Percentiles rank a stretch among this genome's conserved stretches.
Evolutionary conservation across 116 monocot genomes (phyloP).

Genomic region (Cymodocea nodosa): DNA sequence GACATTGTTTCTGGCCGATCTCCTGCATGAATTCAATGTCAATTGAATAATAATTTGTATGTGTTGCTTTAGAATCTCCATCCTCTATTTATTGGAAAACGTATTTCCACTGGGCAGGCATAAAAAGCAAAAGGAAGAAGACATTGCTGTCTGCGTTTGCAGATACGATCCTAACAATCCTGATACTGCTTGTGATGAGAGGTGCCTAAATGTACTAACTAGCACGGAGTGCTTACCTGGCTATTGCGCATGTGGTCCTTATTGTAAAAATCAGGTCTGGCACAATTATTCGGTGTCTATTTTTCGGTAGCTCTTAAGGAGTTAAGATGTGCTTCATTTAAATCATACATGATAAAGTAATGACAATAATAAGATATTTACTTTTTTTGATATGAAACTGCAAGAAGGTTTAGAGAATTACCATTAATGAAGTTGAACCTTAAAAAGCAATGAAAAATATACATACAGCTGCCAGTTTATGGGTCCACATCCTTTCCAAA

Average conservation of each 20-base stretch:
- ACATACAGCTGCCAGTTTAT: not conserved
- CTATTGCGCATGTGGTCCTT: slow-evolving; percentile 58
- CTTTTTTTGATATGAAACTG: too few species aligned
- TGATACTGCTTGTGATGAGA: slow-evolving; percentile 81
- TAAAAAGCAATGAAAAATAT: not conserved
- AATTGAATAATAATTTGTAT: not conserved
- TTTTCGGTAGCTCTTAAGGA: too few species aligned
- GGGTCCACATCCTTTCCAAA: not conserved
- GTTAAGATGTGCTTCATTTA: too few species aligned
- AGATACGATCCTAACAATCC: slow-evolving; percentile 41
- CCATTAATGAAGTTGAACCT: too few species aligned
- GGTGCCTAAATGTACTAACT: slow-evolving; percentile 81
- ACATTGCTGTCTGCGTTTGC: slow-evolving; percentile 69
- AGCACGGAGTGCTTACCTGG: slow-evolving; percentile 93
- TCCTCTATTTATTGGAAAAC: too few species aligned
- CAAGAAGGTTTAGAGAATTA: too few species aligned
- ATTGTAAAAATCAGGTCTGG: slow-evolving; percentile 85
- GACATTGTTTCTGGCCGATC: too few species aligned
- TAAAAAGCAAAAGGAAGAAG: slow-evolving; percentile 78
- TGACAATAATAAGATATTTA: too few species aligned
- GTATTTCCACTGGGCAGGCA: slow-evolving; percentile 31
- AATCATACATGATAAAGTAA: too few species aligned
- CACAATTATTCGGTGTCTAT: too few species aligned
- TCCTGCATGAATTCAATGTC: too few species aligned
- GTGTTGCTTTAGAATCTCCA: not conserved